phyloP scores from a whole-genome alignment of 768 basidiomycete species.

The Cystofilobasidium macerans region DNA sequence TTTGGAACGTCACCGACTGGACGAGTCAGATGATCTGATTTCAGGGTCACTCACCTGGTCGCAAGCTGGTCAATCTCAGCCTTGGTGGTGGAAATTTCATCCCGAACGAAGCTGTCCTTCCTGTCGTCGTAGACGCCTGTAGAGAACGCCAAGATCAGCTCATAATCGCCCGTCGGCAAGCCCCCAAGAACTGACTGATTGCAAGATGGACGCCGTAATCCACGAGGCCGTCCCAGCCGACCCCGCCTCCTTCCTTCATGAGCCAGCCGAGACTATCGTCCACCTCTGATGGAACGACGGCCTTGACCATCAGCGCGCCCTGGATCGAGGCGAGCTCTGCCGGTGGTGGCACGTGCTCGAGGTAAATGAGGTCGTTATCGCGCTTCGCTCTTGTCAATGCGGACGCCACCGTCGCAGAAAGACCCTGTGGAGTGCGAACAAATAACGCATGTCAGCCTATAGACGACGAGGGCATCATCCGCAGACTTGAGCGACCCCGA shows the following conservation, averaged over 20 bases:
- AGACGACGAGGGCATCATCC: too few relatives aligned
- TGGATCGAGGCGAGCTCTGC: constrained; percentile 56
- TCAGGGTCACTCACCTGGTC: constrained; percentile 47
- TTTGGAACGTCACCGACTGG: too few relatives aligned
- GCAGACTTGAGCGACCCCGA: not conserved
- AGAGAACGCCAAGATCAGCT: not conserved
- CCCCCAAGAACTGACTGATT: constrained; percentile 50
- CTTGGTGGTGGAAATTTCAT: constrained; percentile 52
- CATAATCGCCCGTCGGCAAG: not conserved
- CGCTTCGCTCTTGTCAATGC: constrained; percentile 61
- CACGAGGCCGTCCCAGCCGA: constrained; percentile 59
- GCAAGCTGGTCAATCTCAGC: constrained; percentile 53
- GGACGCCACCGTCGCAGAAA: constrained; percentile 59
- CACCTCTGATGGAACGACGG: constrained; percentile 44
- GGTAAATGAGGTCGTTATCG: constrained; percentile 94
- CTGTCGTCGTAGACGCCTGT: constrained; percentile 66
- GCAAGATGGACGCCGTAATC: constrained; percentile 82
- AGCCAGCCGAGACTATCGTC: constrained; percentile 38
- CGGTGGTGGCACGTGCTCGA: constrained; percentile 66
- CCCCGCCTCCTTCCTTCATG: constrained; percentile 40
- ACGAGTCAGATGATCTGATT: too few relatives aligned
- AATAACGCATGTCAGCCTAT: not conserved
- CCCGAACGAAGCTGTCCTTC: constrained; percentile 57
- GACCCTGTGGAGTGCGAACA: constrained; percentile 62
- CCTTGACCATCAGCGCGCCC: constrained; percentile 55